Percentiles rank a stretch among this genome's conserved stretches.
phyloP scores from a whole-genome alignment of 2,329 filamentous ascomycete genomes.

The Penicillium rolfsii region DNA sequence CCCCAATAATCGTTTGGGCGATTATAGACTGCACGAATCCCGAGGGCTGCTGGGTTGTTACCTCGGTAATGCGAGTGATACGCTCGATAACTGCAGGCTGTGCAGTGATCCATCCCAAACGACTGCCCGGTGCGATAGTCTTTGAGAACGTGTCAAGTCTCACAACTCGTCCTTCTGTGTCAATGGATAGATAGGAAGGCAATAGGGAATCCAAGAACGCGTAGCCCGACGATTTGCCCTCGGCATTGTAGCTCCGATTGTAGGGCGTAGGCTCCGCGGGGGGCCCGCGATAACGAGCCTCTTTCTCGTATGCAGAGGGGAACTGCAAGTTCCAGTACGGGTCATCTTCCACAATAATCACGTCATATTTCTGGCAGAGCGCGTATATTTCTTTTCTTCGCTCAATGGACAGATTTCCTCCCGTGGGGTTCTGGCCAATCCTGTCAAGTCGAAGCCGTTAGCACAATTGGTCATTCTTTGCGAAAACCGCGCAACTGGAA shows the following conservation, averaged over 20 bases:
- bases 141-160: constrained; percentile 94
- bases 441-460: constrained; percentile 42
- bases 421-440: constrained; percentile 89
- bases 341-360: constrained; percentile 91
- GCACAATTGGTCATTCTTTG: background rate
- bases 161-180: constrained; percentile 83
- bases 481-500: background rate
- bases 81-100: constrained; percentile 78
- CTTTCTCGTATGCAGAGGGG: constrained; percentile 65
- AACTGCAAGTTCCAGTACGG: constrained; percentile 96
- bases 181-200: constrained; percentile 79
- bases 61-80: constrained; percentile 73
- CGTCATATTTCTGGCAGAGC: constrained; percentile 79
- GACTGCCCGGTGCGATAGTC: constrained; percentile 85
- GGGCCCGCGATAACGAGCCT: constrained; percentile 35
- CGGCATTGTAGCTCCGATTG: constrained; percentile 44
- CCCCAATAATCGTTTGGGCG: constrained; percentile 64
- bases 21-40: constrained; percentile 88
- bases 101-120: constrained; percentile 87
- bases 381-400: constrained; percentile 79
- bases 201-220: constrained; percentile 80
- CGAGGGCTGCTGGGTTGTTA: constrained; percentile 78
- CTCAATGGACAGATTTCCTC: constrained; percentile 71
- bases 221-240: constrained; percentile 66
- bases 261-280: constrained; percentile 37